Evolutionary conservation across 1,139 yeast species (phyloP).

Genomic region (Yamadazyma blattariae): DNA sequence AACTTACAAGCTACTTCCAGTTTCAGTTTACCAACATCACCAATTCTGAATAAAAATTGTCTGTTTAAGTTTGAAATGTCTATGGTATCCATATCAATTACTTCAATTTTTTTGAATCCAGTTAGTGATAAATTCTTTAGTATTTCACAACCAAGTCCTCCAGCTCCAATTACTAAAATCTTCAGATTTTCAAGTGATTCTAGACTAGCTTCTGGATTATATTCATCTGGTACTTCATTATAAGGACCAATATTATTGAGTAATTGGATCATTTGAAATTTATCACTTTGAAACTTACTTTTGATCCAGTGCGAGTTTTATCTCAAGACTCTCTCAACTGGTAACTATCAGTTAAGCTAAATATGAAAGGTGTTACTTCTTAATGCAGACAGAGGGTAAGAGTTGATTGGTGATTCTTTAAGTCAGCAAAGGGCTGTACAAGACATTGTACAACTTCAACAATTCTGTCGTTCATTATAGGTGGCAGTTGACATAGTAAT

Average conservation of each 20-base stretch:
- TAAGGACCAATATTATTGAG: constrained; percentile 36
- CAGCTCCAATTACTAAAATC: constrained; percentile 78
- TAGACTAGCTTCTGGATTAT: constrained; percentile 22
- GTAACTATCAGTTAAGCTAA: too few species aligned
- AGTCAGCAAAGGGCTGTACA: too few species aligned
- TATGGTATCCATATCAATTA: constrained; percentile 94
- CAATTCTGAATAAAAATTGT: constrained; percentile 74
- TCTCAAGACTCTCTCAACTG: too few species aligned
- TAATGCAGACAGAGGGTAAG: too few species aligned
- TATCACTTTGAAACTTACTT: too few species aligned
- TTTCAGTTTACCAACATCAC: constrained; percentile 78
- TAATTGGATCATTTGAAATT: constrained; percentile 14
- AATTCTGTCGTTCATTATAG: too few species aligned
- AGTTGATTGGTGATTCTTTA: too few species aligned
- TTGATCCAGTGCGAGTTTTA: too few species aligned
- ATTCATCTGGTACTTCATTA: constrained; percentile 41
- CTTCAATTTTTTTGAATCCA: constrained; percentile 72
- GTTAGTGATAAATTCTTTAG: constrained; percentile 77
- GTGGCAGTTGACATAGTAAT: too few species aligned
- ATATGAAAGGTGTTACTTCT: too few species aligned
- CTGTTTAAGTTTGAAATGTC: constrained; percentile 88
- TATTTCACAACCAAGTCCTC: constrained; percentile 94
- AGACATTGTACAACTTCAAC: too few species aligned
- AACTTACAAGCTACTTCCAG: constrained; percentile 75
- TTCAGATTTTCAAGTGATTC: constrained; percentile 27